Conservation (phyloP, 805 yeast species). For the Kluyveromyces lactis region DNA sequence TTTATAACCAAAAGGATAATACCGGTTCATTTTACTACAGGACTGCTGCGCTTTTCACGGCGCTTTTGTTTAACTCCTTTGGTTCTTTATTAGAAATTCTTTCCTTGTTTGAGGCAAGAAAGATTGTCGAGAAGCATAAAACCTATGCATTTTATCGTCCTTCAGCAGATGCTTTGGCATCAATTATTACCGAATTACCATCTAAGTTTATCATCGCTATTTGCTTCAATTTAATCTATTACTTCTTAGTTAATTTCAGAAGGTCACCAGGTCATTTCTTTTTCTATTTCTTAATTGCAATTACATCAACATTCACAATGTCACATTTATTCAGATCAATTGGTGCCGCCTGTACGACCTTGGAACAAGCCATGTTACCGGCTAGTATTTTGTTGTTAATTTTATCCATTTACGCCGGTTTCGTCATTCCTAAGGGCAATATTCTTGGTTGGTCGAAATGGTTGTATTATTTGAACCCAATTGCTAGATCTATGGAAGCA, state of each 20-base stretch:
- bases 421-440: conserved; percentile 34
- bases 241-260: conserved; percentile 47
- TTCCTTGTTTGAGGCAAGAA: conserved; percentile 43
- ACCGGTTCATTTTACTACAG: conserved; percentile 43
- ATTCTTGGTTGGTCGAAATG: conserved; percentile 43
- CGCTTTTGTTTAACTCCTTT: conserved; percentile 53
- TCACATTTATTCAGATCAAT: conserved; percentile 40
- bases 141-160: conserved; percentile 53
- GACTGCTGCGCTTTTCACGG: conserved; percentile 57
- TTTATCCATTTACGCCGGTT: conserved; percentile 35
- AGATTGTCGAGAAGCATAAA: conserved; percentile 51
- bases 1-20: conserved; percentile 33
- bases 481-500: conserved; percentile 37
- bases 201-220: conserved; percentile 36
- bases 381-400: conserved; percentile 34
- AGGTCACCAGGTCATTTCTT: conserved; percentile 49
- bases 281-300: conserved; percentile 38
- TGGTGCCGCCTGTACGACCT: conserved; percentile 32
- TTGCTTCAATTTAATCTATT: conserved; percentile 40
- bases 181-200: conserved; percentile 53
- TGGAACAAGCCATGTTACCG: conserved; percentile 39
- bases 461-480: conserved; percentile 37
- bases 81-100: conserved; percentile 50
- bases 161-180: conserved; percentile 56
- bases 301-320: conserved; percentile 43